Evolutionary conservation across 2,329 filamentous ascomycete genomes (phyloP).

Genomic region (Exophiala oligosperma): DNA sequence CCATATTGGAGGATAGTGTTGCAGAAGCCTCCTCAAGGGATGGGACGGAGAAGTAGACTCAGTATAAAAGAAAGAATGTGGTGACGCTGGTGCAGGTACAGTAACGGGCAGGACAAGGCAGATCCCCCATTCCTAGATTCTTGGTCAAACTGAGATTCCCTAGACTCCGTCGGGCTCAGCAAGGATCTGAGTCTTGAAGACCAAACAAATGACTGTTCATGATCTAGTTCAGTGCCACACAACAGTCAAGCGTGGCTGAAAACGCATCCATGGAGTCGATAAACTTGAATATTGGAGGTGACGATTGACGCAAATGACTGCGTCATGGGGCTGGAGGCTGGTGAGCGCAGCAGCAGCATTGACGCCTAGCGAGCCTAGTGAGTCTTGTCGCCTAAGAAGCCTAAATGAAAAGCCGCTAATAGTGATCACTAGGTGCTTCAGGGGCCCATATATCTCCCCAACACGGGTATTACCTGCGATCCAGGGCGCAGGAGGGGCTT

Average conservation of each 20-base stretch:
- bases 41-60: background rate
- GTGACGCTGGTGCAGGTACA: background rate
- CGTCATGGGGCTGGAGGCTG: constrained; percentile 7
- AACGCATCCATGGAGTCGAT: background rate
- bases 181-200: background rate
- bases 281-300: background rate
- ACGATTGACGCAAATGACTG: constrained; percentile 12
- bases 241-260: background rate
- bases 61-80: background rate
- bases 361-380: background rate
- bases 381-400: too few relatives aligned
- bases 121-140: too few relatives aligned
- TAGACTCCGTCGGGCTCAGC: background rate
- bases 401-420: background rate
- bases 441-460: too few relatives aligned
- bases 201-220: background rate
- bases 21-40: background rate
- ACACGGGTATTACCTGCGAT: too few relatives aligned
- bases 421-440: background rate
- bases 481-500: too few relatives aligned
- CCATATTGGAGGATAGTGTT: background rate
- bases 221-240: background rate
- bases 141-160: background rate
- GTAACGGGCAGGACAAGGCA: background rate
- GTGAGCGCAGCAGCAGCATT: background rate